Percentiles rank a stretch among this genome's conserved stretches.
Conservation (phyloP, 129 eudicot species). For the Silybum marianum region DNA sequence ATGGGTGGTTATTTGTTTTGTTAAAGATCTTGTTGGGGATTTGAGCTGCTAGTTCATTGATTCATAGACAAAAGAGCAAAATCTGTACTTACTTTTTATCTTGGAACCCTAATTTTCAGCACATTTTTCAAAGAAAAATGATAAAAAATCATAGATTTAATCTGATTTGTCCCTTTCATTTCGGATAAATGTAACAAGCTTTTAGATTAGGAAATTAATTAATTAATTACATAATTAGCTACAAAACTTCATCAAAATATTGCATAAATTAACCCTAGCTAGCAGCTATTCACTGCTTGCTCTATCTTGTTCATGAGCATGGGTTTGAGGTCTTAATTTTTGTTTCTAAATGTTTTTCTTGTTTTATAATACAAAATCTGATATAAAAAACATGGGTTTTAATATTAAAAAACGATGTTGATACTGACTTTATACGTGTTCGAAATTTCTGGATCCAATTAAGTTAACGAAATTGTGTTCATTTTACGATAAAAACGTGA, state of each 20-base stretch:
- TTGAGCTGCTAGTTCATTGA: conserved; percentile 30
- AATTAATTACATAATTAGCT: not conserved
- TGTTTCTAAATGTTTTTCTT: not conserved
- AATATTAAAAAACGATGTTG: not conserved
- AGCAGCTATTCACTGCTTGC: not conserved
- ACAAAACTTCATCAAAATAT: not conserved
- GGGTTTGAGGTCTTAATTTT: conserved; percentile 2
- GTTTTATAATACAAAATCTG: not conserved
- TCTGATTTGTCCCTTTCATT: conserved; percentile 15
- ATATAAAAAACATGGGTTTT: not conserved
- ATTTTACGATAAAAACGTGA: not conserved
- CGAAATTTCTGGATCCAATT: not conserved
- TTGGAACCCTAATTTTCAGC: conserved; percentile 41
- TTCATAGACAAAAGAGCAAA: conserved; percentile 18
- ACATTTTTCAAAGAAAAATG: conserved; percentile 25
- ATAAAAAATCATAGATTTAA: conserved; percentile 10
- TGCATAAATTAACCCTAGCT: conserved; percentile 13
- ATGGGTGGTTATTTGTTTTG: conserved; percentile 11
- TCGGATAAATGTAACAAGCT: conserved; percentile 15
- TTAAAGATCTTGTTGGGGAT: conserved; percentile 27
- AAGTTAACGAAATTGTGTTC: too few species aligned
- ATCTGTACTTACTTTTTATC: conserved; percentile 9
- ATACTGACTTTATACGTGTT: not conserved
- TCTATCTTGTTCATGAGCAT: conserved; percentile 17
- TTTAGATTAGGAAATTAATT: conserved; percentile 14